Evolutionary conservation across 2,329 filamentous ascomycete species (phyloP).

Genomic region (Monilinia aucupariae): DNA sequence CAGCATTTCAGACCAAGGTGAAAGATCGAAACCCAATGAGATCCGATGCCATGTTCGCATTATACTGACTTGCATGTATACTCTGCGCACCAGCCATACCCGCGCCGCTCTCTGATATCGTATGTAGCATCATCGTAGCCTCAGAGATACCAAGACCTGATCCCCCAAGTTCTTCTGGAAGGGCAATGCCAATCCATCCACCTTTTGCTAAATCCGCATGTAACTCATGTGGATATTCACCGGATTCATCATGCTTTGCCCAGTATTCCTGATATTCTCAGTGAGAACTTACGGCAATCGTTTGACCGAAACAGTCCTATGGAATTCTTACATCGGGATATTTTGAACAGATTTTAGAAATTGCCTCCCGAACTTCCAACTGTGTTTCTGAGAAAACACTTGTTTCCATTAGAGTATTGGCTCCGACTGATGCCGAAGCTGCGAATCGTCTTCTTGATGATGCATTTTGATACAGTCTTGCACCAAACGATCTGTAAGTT

Average conservation of each 20-base stretch:
- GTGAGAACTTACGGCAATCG: background rate
- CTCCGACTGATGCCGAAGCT: constrained; percentile 18
- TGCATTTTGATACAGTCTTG: background rate
- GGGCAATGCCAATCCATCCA: constrained; percentile 76
- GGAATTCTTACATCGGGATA: constrained; percentile 52
- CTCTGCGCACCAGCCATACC: constrained; percentile 67
- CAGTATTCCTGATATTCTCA: constrained; percentile 54
- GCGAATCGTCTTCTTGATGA: constrained; percentile 23
- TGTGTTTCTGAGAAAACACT: constrained; percentile 69
- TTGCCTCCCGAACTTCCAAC: constrained; percentile 64
- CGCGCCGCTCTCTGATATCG: constrained; percentile 69
- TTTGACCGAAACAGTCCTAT: constrained; percentile 23
- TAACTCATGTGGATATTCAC: constrained; percentile 67
- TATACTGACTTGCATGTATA: constrained; percentile 47
- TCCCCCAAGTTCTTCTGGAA: constrained; percentile 70
- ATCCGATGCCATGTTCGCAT: background rate
- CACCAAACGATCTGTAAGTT: background rate
- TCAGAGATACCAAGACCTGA: constrained; percentile 73
- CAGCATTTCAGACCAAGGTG: background rate
- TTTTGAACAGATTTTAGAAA: constrained; percentile 60
- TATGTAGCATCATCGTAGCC: constrained; percentile 83
- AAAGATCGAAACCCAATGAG: no score
- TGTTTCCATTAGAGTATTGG: constrained; percentile 58
- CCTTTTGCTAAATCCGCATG: constrained; percentile 68
- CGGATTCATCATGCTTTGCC: constrained; percentile 65